Conservation (phyloP, 345 rosid genomes). For the Brassica incana region DNA sequence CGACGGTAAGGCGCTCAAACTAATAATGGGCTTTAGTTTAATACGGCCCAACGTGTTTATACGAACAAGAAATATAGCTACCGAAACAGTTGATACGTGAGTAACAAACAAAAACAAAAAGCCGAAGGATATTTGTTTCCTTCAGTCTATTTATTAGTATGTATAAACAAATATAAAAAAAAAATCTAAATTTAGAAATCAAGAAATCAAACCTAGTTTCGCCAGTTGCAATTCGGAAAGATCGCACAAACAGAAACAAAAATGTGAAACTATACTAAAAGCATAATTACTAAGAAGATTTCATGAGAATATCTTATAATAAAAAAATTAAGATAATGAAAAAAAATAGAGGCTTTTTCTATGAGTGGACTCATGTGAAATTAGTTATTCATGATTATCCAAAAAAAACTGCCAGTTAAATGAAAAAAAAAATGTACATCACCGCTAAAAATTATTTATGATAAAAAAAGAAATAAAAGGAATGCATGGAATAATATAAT, state of each 20-base stretch:
- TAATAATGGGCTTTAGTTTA: neutral
- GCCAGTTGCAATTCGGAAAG: neutral
- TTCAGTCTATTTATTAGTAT: neutral
- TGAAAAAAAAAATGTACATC: no score
- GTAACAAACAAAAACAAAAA: neutral
- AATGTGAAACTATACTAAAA: neutral
- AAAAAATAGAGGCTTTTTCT: no score
- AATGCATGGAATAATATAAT: no score
- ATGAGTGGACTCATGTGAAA: no score
- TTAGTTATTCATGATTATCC: no score
- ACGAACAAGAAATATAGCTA: neutral
- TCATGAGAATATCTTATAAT: no score
- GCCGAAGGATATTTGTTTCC: neutral
- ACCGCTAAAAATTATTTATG: no score
- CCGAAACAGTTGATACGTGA: neutral
- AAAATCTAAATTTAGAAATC: neutral
- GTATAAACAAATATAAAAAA: neutral
- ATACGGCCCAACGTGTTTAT: neutral
- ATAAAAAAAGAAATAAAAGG: no score
- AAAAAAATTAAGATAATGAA: no score
- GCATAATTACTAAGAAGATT: no score
- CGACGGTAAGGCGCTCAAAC: neutral
- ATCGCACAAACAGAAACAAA: neutral
- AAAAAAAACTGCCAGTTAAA: no score
- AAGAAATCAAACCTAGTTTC: neutral